Conservation (phyloP, 495 filamentous ascomycete genomes). For the Penicillium paradoxum region DNA sequence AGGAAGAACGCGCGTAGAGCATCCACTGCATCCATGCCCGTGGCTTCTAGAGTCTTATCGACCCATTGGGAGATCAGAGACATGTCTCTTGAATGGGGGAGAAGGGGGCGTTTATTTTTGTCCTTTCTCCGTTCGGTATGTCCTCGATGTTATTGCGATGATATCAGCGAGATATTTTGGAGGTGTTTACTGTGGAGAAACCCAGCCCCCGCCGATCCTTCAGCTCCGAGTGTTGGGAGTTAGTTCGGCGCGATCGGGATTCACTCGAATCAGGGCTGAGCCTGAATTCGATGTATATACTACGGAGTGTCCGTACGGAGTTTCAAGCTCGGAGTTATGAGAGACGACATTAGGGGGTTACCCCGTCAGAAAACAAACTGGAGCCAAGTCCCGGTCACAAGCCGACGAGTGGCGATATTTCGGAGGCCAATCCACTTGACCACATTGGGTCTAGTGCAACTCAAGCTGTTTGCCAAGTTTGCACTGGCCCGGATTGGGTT, state of each 20-base stretch:
- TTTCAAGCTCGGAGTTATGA: too few species aligned
- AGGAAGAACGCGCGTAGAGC: constrained; percentile 42
- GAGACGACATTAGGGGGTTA: too few species aligned
- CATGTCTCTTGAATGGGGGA: constrained; percentile 9
- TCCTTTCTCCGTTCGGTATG: background rate
- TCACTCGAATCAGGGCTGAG: background rate
- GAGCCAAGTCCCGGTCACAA: background rate
- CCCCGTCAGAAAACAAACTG: too few species aligned
- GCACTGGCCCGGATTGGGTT: constrained; percentile 7
- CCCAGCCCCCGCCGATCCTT: constrained; percentile 1
- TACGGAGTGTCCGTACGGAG: too few species aligned
- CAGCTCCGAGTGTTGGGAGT: background rate
- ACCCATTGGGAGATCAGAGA: constrained; percentile 17
- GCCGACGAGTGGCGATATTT: background rate
- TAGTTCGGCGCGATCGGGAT: constrained; percentile 1
- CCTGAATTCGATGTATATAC: too few species aligned
- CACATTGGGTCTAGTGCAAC: background rate
- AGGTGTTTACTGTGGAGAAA: constrained; percentile 5
- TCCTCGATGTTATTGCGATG: background rate
- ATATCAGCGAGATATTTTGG: constrained; percentile 3
- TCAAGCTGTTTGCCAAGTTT: constrained; percentile 5
- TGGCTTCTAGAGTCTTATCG: constrained; percentile 23
- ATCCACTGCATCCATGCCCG: constrained; percentile 40
- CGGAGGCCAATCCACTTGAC: background rate
- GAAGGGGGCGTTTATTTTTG: too few species aligned